Percentiles rank a stretch among this genome's conserved stretches.
phyloP scores from a whole-genome alignment of 2,329 filamentous ascomycete species.

The Salinomyces thailandicus region DNA sequence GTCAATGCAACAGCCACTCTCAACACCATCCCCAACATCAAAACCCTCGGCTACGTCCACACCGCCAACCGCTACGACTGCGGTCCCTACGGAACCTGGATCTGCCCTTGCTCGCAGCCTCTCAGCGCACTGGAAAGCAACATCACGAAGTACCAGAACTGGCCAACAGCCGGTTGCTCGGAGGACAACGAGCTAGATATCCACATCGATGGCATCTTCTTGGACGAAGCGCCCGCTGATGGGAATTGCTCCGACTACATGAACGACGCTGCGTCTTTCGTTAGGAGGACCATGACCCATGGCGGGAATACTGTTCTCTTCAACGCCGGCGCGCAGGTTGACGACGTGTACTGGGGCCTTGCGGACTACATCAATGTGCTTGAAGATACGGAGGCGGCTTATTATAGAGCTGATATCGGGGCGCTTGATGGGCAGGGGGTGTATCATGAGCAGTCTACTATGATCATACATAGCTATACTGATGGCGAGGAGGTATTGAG shows the following conservation, averaged over 20 bases:
- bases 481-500: not conserved
- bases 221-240: slow-evolving; percentile 20
- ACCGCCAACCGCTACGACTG: slow-evolving; percentile 15
- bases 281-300: slow-evolving; percentile 5
- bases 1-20: slow-evolving; percentile 14
- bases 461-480: slow-evolving; percentile 13
- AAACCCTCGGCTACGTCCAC: slow-evolving; percentile 23
- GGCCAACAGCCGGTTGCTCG: slow-evolving; percentile 3
- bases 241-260: slow-evolving; percentile 11
- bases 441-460: slow-evolving; percentile 8
- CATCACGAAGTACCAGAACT: slow-evolving; percentile 7
- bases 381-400: slow-evolving; percentile 10
- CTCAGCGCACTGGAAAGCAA: slow-evolving; percentile 3
- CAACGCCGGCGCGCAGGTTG: slow-evolving; percentile 14
- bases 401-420: slow-evolving; percentile 7
- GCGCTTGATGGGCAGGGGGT: slow-evolving; percentile 4
- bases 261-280: slow-evolving; percentile 8
- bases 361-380: slow-evolving; percentile 18
- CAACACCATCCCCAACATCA: slow-evolving; percentile 18
- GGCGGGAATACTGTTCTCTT: slow-evolving; percentile 13
- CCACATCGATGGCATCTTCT: slow-evolving; percentile 20
- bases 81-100: slow-evolving; percentile 10
- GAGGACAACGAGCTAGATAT: slow-evolving; percentile 9
- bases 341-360: slow-evolving; percentile 10
- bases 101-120: slow-evolving; percentile 13